phyloP scores from a whole-genome alignment of 345 rosid species.

The Gynandropsis gynandra region DNA sequence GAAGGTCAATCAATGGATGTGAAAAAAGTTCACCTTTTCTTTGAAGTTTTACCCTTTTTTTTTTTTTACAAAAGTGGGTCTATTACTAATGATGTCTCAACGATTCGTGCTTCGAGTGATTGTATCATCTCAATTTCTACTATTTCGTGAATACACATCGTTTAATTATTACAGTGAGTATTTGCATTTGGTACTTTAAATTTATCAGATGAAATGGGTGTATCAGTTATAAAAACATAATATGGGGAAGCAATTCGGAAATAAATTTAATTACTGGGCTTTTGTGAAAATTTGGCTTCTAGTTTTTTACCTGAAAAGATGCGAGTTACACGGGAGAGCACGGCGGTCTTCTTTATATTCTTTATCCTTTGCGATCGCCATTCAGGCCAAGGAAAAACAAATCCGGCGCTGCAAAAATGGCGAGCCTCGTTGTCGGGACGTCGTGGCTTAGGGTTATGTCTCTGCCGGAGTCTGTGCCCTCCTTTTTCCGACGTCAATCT shows the following conservation, averaged over 20 bases:
- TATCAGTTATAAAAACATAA: not conserved
- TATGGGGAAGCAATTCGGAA: conserved; percentile 7
- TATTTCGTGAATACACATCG: too few relatives aligned
- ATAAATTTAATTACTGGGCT: not conserved
- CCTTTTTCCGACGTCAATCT: conserved; percentile 15
- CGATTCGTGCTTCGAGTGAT: too few relatives aligned
- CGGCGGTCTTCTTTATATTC: conserved; percentile 10
- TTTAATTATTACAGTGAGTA: not conserved
- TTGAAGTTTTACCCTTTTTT: too few relatives aligned
- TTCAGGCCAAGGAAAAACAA: not conserved
- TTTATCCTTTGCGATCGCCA: conserved; percentile 22
- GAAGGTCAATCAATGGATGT: too few relatives aligned
- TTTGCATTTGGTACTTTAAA: not conserved
- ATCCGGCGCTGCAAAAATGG: conserved; percentile 30
- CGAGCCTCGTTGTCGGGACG: conserved; percentile 37
- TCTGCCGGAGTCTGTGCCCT: conserved; percentile 37
- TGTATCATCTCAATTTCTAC: too few relatives aligned
- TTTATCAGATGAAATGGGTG: not conserved
- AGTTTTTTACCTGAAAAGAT: not conserved
- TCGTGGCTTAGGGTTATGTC: conserved; percentile 51
- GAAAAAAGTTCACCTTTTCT: too few relatives aligned
- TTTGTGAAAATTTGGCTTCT: conserved; percentile 1
- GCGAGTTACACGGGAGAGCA: not conserved
- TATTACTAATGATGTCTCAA: too few relatives aligned
- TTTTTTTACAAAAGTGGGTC: too few relatives aligned